Evolutionary conservation across 208 protist species (phyloP), one percentile per base, ranked within the genome.

Genomic region (Acanthamoeba quina): DNA sequence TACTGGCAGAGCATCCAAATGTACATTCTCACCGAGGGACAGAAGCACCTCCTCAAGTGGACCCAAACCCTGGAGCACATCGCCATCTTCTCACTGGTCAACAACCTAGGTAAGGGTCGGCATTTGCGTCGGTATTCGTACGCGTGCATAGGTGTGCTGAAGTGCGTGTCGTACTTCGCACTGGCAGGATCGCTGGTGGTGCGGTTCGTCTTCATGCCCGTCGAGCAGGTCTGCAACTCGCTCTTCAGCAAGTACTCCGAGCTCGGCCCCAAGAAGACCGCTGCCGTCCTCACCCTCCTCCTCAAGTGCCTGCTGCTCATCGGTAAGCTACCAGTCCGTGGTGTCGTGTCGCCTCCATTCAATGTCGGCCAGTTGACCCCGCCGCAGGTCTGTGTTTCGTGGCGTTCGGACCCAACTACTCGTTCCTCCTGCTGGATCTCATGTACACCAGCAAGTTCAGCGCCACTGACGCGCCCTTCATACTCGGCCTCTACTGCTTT

Each of bases 21-120:
- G 80, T 89, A 89, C 80, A n/a, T 89, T 13, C 80, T 89, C 34
- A 89, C 80, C 5, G 80, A 89, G 56, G 80, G 80, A 89, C 80
- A 89, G 29, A 89, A 89, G 56, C 47, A 89, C 31, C 37, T 89
- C 17, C 47, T 89, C 54, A 58, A 64, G 49, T 56, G 56, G 47
- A 89, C 80, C 24, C 47, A 68, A 41, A 68, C 80, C 7, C 54
- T 89, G 52, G 80, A 41, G 52, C 21, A 89, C 37, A 58, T 68
- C 29, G 80, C 52, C 34, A 34, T 89, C 44, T 89, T 89, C 56
- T 89, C 80, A 5, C 11, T 89, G n/a, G 80, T 89, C 56, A 58
- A 89, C 41, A 89, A 89, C 56, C 56, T 89, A 11, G 80, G 80
- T 89, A 89, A 11, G 34, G 2, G 7, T 58, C 19, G 15, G 54